Evolutionary conservation across 2,329 filamentous ascomycete species (phyloP), one percentile per base, ranked within the genome.

Genomic region (Capronia epimyces): DNA sequence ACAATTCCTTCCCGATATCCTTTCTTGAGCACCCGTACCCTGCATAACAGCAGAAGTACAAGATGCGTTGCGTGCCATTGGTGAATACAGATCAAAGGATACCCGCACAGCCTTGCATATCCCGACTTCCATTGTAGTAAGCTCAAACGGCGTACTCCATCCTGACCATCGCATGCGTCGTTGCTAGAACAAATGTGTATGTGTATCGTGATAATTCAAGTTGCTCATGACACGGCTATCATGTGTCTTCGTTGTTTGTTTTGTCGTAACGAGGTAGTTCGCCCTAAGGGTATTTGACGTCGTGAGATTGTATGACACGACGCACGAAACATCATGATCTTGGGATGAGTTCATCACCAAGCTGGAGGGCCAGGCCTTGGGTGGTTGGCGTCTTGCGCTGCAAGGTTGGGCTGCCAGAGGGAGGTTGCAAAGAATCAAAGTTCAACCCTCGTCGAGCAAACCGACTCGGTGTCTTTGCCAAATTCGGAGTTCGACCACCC

Each of bases 371-470:
- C n/a, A 83, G 67, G 6, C 79, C 79, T 51, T 58, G 49, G 42
- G 53, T 57, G 10, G 46, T 46, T 9, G 55, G 50, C 15, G 44
- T 44, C 43, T 56, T 57, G 40, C 58, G 53, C 55, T 56, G 55
- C 20, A 56, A 32, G 3, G 46, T 51, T 24, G 59, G 51, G 40
- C 50, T 58, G n/a, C 48, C 51, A 8, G 52, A 72, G 1, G 80
- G 80, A 27, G 80, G 79, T 49, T 78, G 67, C n/a, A 86, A 75
- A 47, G 82, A 81, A 64, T 95, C 89, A 69, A 95, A 94, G 48
- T 90, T 94, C 52, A 95, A 75, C 56, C 83, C 78, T 65, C 86
- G 80, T 62, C 87, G 75, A n/a, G 86, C 79, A 41, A 86, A 80
- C 60, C 82, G 87, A 50, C 74, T 74, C 9, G 89, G 89, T 0